phyloP scores from a whole-genome alignment of 2,329 filamentous ascomycete genomes.

The Fusarium napiforme region DNA sequence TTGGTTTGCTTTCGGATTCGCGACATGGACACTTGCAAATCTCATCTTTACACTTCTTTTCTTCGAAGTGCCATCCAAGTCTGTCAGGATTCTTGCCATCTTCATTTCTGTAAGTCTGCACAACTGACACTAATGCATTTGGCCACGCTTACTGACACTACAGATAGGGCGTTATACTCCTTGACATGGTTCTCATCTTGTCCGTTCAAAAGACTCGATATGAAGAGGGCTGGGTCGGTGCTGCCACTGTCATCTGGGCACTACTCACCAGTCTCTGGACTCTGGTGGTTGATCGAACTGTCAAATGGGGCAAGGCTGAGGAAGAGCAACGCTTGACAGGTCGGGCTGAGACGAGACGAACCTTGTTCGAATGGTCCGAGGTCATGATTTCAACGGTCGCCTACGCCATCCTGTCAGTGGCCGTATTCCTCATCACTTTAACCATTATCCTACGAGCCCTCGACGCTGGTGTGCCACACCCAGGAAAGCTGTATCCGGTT shows the following conservation, averaged over 20 bases:
- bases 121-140: not conserved
- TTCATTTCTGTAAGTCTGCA: conserved; percentile 62
- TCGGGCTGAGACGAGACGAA: conserved; percentile 84
- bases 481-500: conserved; percentile 82
- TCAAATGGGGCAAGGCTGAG: conserved; percentile 90
- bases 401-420: conserved; percentile 74
- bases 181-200: conserved; percentile 83
- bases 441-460: conserved; percentile 83
- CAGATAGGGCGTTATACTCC: conserved; percentile 49
- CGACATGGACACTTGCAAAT: conserved; percentile 80
- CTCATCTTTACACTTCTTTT: conserved; percentile 84
- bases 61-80: conserved; percentile 84
- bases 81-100: conserved; percentile 78
- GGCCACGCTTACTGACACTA: conserved; percentile 36
- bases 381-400: conserved; percentile 80
- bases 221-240: conserved; percentile 93
- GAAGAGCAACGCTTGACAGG: conserved; percentile 95
- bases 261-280: conserved; percentile 83
- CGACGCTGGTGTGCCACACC: conserved; percentile 78
- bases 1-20: conserved; percentile 89
- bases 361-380: conserved; percentile 83
- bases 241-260: conserved; percentile 84
- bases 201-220: conserved; percentile 77
- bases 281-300: conserved; percentile 80
- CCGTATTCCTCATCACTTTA: conserved; percentile 79